Evolutionary conservation across 495 filamentous ascomycete genomes (phyloP).

Genomic region (Xylaria palmicola): DNA sequence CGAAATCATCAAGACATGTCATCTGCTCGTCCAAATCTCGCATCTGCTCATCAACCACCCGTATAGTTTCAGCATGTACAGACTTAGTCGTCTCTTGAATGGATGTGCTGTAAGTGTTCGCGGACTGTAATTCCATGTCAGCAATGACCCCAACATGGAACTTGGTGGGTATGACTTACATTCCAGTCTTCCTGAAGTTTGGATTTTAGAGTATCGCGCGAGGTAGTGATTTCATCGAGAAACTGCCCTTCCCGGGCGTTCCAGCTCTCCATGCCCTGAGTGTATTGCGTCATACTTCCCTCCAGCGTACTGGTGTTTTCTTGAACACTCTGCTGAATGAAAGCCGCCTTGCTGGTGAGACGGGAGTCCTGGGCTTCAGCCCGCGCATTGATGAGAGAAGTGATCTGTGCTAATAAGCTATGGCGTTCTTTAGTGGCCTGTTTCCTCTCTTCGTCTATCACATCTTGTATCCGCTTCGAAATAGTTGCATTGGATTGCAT

Average conservation of each 20-base stretch:
- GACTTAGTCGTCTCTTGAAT: constrained; percentile 80
- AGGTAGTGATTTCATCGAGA: constrained; percentile 66
- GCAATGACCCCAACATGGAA: constrained; percentile 4
- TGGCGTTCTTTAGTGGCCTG: constrained; percentile 73
- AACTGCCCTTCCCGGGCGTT: constrained; percentile 64
- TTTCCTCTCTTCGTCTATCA: constrained; percentile 71
- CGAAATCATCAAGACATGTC: constrained; percentile 84
- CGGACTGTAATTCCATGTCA: constrained; percentile 51
- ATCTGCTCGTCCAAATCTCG: constrained; percentile 82
- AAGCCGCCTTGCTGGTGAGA: constrained; percentile 59
- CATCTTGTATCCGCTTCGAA: constrained; percentile 65
- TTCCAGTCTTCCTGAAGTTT: constrained; percentile 88
- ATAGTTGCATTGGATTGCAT: constrained; percentile 65
- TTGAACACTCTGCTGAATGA: constrained; percentile 61
- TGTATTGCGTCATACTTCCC: constrained; percentile 61
- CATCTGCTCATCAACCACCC: constrained; percentile 87
- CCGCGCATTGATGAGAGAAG: constrained; percentile 68
- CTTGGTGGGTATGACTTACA: constrained; percentile 46
- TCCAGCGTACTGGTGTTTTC: constrained; percentile 62
- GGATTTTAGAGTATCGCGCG: constrained; percentile 71
- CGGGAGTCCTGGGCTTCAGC: constrained; percentile 71
- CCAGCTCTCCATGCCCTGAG: constrained; percentile 74
- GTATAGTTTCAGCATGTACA: constrained; percentile 88
- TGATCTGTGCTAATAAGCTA: constrained; percentile 72
- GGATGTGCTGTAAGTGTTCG: constrained; percentile 74